Base-by-base conservation (phyloP, 495 filamentous ascomycete genomes). In the Halenospora varia region DNA sequence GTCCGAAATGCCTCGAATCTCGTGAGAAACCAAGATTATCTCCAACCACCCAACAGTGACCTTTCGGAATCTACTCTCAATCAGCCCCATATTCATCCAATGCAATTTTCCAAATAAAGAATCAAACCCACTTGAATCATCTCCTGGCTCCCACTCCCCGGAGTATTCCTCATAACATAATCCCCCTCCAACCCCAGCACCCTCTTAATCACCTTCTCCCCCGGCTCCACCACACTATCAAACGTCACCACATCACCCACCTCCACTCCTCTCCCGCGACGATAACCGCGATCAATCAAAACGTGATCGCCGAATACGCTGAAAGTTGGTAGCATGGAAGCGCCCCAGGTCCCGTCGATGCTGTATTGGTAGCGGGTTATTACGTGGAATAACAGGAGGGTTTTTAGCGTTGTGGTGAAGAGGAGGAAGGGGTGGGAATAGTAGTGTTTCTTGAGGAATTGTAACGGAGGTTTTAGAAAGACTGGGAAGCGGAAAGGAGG, bases 101-200 rank as follows among this genome's bases (percentile, higher is more conserved):
- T n/a, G n/a, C n/a, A n/a, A n/a, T n/a, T n/a, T n/a, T n/a, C n/a
- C n/a, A n/a, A n/a, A n/a, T n/a, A n/a, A n/a, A n/a, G n/a, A n/a
- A n/a, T n/a, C n/a, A 1, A 24, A 41, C 35, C 53, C 57, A 89
- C 90, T 82, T 92, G 88, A 42, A 96, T 79, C 90, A 96, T 95
- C 61, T 73, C 75, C 57, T 76, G 71, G 10, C 59, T 61, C 2
- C 66, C 70, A 2, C 57, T 62, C 64, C 61, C 78, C 66, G 84
- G 82, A 29, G 81, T 79, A 70, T 90, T 83, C 57, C 80, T 75
- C 59, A 89, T 72, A 26, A 97, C 91, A 73, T 94, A 96, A 73
- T 98, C 94, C 13, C 94, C 94, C 11, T 84, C 84, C 80, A 97
- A 73, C 2, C 92, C 94, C 24, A 97, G 62, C 19, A 97, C 85